Evolutionary conservation across 1,284 basidiomycete genomes (phyloP), one percentile per base, ranked within the genome.

Genomic region (Chondrostereum purpureum): DNA sequence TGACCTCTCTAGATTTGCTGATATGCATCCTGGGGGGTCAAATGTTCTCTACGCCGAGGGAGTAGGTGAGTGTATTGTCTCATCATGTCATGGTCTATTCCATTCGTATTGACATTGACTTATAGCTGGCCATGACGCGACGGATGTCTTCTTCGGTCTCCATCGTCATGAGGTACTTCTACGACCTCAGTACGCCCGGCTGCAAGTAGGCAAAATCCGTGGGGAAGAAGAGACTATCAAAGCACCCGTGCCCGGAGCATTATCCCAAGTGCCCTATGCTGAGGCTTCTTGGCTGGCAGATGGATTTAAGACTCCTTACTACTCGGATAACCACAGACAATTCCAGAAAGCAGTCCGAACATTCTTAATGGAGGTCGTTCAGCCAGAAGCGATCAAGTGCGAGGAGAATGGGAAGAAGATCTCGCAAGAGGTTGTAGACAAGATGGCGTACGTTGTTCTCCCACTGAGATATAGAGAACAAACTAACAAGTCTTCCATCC

Each of bases 91-190:
- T 36, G 14, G 2, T n/a, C n/a, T n/a, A n/a, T n/a, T n/a, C n/a
- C n/a, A n/a, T n/a, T n/a, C n/a, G n/a, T 19, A 22, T 22, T 33
- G 17, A 22, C 3, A 16, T 23, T 39, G 65, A 68, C 20, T 59
- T 71, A 63, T 57, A 82, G 85, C 83, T 47, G 88, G 88, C 3
- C 74, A 87, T 60, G 90, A 94, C 59, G 88, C 87, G 3, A 92
- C 91, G 0, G 86, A 91, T 44, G 79, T 77, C 2, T 93, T 93
- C 69, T 93, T 83, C 57, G 80, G 83, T 38, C 75, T 94, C 37
- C 91, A 94, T 61, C 73, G 87, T 24, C 75, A 80, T 48, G 89
- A 92, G 55, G 76, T 93, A 12, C 77, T 94, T 42, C 67, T 73
- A 53, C 80, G 80, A 52, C 84, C 83, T 5, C 81, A 86, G 59